Evolutionary conservation across 805 yeast genomes (phyloP), one percentile per base, ranked within the genome.

Genomic region (Brettanomyces custersianus): DNA sequence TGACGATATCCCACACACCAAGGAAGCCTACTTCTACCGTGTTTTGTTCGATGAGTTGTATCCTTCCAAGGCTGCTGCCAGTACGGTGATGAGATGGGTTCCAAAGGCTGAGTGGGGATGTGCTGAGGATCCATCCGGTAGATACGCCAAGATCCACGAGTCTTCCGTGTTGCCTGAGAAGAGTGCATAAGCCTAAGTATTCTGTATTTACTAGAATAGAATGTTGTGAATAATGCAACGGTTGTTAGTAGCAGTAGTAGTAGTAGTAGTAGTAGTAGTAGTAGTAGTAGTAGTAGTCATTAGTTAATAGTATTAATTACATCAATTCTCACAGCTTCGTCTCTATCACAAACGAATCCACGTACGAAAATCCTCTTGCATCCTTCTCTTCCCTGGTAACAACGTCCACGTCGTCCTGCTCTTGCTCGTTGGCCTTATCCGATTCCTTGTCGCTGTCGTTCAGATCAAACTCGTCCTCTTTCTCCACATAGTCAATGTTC

Each of bases 21-120:
- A 92, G 74, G 99, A 92, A 72, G 97, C 98, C 31, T 92, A 87
- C 76, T 92, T 95, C 94, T 92, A 92, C 76, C 81, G 99, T 74
- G 72, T 81, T 58, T 84, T 87, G 73, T 92, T 92, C 54, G 98
- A 92, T 64, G 94, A 83, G 54, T 65, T 85, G 52, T 92, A 87
- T 82, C 83, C 88, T 42, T 78, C 80, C 52, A 71, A 77, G 63
- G 92, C 96, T 47, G 98, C 94, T 46, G 96, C 95, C 40, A 67
- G 77, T 28, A 92, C 98, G 15, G 99, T 92, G 41, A 87, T 85
- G 96, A 82, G 98, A 74, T 92, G 99, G 99, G 66, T 92, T 64
- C 99, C 99, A 60, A 92, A 92, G 74, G 97, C 97, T 44, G 98
- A 92, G 63, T 92, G 99, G 99, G 99, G 99, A 48, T 92, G 98